These are phyloP conservation scores for Buxus sempervirens DNA, from an alignment of 164 flowering plant species.

Conservation along the genomic window DNA sequence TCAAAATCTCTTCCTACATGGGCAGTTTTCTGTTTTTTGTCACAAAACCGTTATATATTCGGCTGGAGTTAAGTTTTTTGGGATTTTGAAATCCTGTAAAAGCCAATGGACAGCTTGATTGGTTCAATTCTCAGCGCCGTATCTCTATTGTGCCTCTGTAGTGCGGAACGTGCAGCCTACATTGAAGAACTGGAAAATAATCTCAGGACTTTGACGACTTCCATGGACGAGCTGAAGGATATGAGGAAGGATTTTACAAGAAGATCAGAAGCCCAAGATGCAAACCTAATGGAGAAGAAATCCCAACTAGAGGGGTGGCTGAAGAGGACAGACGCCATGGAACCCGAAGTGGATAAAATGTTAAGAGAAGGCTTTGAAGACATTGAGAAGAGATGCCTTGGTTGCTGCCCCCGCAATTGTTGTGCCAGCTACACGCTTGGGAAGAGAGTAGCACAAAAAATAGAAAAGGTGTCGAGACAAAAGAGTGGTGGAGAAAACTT, in stretches of 20 bases:
- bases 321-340: neutral
- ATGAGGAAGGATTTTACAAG: neutral
- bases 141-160: neutral
- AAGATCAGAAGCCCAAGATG: neutral
- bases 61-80: no score
- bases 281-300: neutral
- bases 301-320: neutral
- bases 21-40: no score
- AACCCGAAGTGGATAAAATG: neutral
- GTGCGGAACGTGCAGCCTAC: neutral
- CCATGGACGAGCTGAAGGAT: neutral
- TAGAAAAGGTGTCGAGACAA: neutral
- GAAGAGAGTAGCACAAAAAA: neutral
- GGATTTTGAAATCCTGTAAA: no score
- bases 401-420: neutral
- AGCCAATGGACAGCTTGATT: no score
- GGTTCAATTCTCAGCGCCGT: neutral
- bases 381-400: neutral
- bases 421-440: neutral
- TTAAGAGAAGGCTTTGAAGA: neutral
- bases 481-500: neutral
- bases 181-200: neutral
- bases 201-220: neutral
- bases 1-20: no score
- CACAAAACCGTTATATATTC: no score